Percentiles rank a stretch among this genome's conserved stretches.
These are phyloP conservation scores for Cyclotella atomus DNA, from an alignment of 108 stramenopile genomes.

Conservation along the genomic window DNA sequence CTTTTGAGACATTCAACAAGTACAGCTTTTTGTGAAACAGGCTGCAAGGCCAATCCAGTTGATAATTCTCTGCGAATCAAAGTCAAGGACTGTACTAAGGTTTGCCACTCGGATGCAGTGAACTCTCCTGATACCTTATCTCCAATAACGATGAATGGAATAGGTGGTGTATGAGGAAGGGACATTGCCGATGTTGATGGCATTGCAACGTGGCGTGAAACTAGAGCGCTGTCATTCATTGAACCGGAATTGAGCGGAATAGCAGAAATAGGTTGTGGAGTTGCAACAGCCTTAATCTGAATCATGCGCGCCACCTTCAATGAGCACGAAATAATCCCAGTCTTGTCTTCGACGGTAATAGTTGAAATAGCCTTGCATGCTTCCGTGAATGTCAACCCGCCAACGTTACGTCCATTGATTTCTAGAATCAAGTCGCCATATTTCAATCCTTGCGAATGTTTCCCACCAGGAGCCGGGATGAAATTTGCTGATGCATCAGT, in stretches of 20 bases:
- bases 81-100: slow-evolving; percentile 23
- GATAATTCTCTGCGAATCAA: slow-evolving; percentile 18
- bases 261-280: neutral
- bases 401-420: slow-evolving; percentile 52
- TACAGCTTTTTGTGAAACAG: slow-evolving; percentile 20
- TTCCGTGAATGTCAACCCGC: slow-evolving; percentile 60
- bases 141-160: slow-evolving; percentile 21
- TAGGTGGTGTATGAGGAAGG: neutral
- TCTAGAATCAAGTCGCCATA: slow-evolving; percentile 74
- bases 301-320: slow-evolving; percentile 35
- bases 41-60: slow-evolving; percentile 35
- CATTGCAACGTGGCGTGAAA: neutral
- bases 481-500: slow-evolving; percentile 46
- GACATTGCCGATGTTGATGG: neutral
- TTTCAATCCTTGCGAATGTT: slow-evolving; percentile 23
- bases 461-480: slow-evolving; percentile 10
- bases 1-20: slow-evolving; percentile 12
- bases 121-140: slow-evolving; percentile 36
- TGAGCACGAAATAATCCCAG: slow-evolving; percentile 20
- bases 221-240: neutral
- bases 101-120: slow-evolving; percentile 23
- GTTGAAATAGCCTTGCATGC: slow-evolving; percentile 58
- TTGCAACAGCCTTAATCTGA: neutral
- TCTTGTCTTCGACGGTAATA: slow-evolving; percentile 2
- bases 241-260: neutral